Conservation (phyloP, 2,329 filamentous ascomycete genomes). For the Clonostachys chloroleuca region DNA sequence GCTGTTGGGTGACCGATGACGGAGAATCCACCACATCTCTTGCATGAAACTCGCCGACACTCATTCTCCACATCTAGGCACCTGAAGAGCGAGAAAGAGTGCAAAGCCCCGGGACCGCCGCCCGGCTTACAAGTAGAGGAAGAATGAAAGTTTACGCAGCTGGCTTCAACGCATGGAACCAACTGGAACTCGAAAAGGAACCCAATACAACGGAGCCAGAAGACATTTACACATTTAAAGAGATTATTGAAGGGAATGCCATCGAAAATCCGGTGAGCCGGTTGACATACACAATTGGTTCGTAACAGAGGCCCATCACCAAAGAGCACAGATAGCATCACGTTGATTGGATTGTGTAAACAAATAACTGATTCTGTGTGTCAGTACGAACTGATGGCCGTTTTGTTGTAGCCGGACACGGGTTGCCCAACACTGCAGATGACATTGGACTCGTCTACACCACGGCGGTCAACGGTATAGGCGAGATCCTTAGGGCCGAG, state of each 20-base stretch:
- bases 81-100: too few relatives aligned
- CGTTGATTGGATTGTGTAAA: constrained; percentile 1
- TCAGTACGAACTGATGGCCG: constrained; percentile 3
- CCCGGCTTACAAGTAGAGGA: not conserved
- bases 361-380: too few relatives aligned
- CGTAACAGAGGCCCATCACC: constrained; percentile 5
- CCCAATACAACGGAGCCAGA: constrained; percentile 17
- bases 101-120: too few relatives aligned
- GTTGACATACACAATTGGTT: constrained; percentile 43
- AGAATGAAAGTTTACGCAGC: constrained; percentile 46
- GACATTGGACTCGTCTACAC: constrained; percentile 1
- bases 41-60: too few relatives aligned
- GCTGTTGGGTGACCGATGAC: too few relatives aligned
- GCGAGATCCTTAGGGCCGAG: constrained; percentile 6
- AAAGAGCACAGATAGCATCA: too few relatives aligned
- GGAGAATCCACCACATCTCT: too few relatives aligned
- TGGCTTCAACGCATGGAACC: constrained; percentile 56
- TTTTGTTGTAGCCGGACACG: constrained; percentile 12
- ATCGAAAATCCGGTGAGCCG: constrained; percentile 28
- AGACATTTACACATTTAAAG: constrained; percentile 39
- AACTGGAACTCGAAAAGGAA: constrained; percentile 39
- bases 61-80: too few relatives aligned
- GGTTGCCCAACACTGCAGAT: constrained; percentile 3
- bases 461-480: constrained; percentile 8
- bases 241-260: constrained; percentile 26